These are phyloP conservation scores for Sporothrix sp. DNA, from an alignment of 2,329 filamentous ascomycete species.

Conservation along the genomic window DNA sequence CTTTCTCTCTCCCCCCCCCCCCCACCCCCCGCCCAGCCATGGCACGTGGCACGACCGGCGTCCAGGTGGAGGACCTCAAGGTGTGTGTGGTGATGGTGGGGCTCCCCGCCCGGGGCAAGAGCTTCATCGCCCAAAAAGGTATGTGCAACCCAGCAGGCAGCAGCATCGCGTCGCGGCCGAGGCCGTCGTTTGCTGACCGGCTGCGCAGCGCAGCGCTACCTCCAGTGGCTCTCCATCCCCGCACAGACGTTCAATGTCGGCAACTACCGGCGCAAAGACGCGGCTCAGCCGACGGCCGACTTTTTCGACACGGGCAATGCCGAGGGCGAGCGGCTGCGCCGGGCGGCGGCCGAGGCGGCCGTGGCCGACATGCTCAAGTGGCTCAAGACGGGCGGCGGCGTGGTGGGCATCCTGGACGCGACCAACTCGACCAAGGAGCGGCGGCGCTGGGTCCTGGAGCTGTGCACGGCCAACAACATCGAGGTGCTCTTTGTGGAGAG, in stretches of 20 bases:
- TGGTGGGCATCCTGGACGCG: constrained; percentile 89
- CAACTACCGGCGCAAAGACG: constrained; percentile 82
- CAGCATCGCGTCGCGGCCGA: too few relatives aligned
- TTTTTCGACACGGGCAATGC: constrained; percentile 90
- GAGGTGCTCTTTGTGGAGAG: constrained; percentile 95
- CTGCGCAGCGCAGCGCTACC: constrained; percentile 72
- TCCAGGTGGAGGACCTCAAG: constrained; percentile 89
- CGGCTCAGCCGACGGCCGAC: constrained; percentile 80
- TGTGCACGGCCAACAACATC: constrained; percentile 63
- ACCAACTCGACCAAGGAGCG: constrained; percentile 91
- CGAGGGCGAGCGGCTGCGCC: constrained; percentile 82
- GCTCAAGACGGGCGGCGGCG: constrained; percentile 73
- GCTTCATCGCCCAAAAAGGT: constrained; percentile 96
- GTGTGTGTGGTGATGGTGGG: constrained; percentile 99
- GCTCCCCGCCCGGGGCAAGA: constrained; percentile 90
- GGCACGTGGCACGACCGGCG: constrained; percentile 50
- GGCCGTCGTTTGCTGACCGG: too few relatives aligned
- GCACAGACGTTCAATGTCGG: constrained; percentile 96
- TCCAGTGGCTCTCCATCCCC: constrained; percentile 91
- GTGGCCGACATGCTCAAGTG: constrained; percentile 89
- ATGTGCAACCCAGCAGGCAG: constrained; percentile 24
- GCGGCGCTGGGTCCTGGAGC: constrained; percentile 82
- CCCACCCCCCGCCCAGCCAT: constrained; percentile 23
- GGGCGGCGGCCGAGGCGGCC: constrained; percentile 81
- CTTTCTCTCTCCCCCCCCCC: too few relatives aligned